Evolutionary conservation across 2,329 filamentous ascomycete genomes (phyloP), one percentile per base, ranked within the genome.

Genomic region (Magnaporthiopsis poae): DNA sequence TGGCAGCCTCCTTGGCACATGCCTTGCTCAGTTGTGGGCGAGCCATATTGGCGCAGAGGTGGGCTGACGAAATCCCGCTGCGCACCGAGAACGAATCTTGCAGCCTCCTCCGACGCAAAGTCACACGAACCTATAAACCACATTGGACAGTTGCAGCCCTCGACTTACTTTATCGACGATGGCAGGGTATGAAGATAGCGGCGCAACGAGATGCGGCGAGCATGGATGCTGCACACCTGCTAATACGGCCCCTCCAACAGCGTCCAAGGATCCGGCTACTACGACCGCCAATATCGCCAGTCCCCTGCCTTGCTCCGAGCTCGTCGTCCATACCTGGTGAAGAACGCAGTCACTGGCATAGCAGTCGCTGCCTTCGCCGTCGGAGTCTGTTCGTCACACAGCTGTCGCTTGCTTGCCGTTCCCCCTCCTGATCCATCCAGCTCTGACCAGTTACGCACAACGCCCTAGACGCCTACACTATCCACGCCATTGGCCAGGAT

Each of bases 401-500:
- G 91, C 29, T 27, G 31, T 31, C 25, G 4, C 35, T 1, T 21
- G 2, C 27, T 27, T 39, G 4, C 5, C 31, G 31, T 31, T 25
- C 62, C 62, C 62, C 27, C 12, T 46, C 62, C 62, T n/a, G 15
- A 18, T 18, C 65, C 59, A 63, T 60, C 33, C n/a, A 64, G 60
- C 46, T 46, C 39, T 52, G n/a, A 27, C 25, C 56, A 56, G 60
- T 61, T 36, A 12, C 35, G 61, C 59, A 60, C 64, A 18, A 60
- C 60, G 29, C 46, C 5, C 62, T 67, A 86, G 85, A 86, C 72
- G 79, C 79, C 71, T 87, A 86, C 74, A 87, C 85, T 4, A 89
- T 99, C 75, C 86, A 83, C 71, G 92, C 91, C 66, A 90, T 99
- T 74, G 92, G 94, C 61, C 95, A 98, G 79, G 95, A 98, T 77